phyloP scores from a whole-genome alignment of 495 filamentous ascomycete genomes.

The Neurospora sp. region DNA sequence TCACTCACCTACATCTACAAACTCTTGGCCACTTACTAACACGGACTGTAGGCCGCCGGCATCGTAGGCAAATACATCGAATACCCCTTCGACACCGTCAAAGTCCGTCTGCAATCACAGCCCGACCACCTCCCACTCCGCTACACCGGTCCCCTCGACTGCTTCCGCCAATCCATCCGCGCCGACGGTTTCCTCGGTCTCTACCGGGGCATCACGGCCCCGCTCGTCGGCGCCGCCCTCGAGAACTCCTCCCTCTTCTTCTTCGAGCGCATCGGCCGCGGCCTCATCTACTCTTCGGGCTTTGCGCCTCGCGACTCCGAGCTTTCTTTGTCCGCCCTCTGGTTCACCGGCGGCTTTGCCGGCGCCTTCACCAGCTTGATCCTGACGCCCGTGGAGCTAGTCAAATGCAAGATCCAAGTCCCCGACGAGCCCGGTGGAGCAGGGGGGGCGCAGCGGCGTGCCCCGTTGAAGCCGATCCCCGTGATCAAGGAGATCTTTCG shows the following conservation, averaged over 20 bases:
- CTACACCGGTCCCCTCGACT: slow-evolving; percentile 85
- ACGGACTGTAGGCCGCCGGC: slow-evolving; percentile 56
- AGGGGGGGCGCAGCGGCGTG: not conserved
- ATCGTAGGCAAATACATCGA: slow-evolving; percentile 92
- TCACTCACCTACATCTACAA: not conserved
- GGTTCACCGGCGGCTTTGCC: slow-evolving; percentile 68
- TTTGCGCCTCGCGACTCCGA: slow-evolving; percentile 39
- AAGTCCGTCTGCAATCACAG: slow-evolving; percentile 73
- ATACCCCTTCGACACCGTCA: slow-evolving; percentile 97
- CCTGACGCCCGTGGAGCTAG: slow-evolving; percentile 89
- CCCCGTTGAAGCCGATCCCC: slow-evolving; percentile 29
- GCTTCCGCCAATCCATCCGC: slow-evolving; percentile 75
- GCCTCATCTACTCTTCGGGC: slow-evolving; percentile 45
- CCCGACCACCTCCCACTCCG: slow-evolving; percentile 70
- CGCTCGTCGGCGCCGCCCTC: slow-evolving; percentile 80
- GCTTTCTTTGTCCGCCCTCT: slow-evolving; percentile 61
- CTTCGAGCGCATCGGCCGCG: slow-evolving; percentile 60
- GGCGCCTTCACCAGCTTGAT: slow-evolving; percentile 87
- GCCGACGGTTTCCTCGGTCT: slow-evolving; percentile 69
- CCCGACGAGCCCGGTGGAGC: slow-evolving; percentile 24
- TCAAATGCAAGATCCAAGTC: slow-evolving; percentile 98
- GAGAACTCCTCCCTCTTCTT: slow-evolving; percentile 95
- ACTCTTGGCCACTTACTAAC: slow-evolving; percentile 6
- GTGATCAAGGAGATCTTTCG: slow-evolving; percentile 70
- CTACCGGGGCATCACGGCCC: slow-evolving; percentile 89